Base-by-base conservation (phyloP, 139 green algal species). In the Chlorella ohadii region DNA sequence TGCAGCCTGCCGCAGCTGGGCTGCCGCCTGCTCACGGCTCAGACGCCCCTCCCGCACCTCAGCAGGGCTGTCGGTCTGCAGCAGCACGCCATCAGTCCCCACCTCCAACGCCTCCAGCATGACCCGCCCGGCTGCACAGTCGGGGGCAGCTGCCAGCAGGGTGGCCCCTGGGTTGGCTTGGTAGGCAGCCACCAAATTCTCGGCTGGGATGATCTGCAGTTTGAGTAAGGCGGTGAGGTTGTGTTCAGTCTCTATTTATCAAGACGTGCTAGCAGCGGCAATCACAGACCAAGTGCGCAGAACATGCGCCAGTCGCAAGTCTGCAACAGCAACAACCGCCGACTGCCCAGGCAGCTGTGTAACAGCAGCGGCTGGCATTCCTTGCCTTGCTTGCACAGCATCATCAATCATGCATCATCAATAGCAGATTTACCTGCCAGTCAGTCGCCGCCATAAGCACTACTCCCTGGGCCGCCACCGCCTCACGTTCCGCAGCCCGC, bases 141-240 rank as follows among this genome's bases (percentile, higher is more conserved):
- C 89, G 9, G 25, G 36, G 0, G 90, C 89, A 0, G 87, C 72
- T 0, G 90, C 91, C 81, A 98, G 81, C 67, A 98, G 59, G 39
- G 83, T 82, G 44, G 41, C 85, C 68, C 47, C 27, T 20, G 55
- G 44, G 47, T 41, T 33, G 51, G 31, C 71, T 87, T 94, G 91
- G 19, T 86, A 93, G 23, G 93, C 87, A 1, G 96, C 96, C 25
- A 98, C 94, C 38, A 99, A 81, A 85, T 99, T 99, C 84, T 99
- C 96, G 3, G 94, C 95, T 0, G 96, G 96, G n/a, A 99, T 98
- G 33, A 98, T 90, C 89, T 94, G 88, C 88, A 16, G 34, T 5
- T 1, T 12, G n/a, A n/a, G n/a, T 3, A 20, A 23, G 9, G 44
- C 7, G 44, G 44, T 9, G 9, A 59, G 51, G 12, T 59, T 59